A percentile compares a stretch with the other conserved stretches of the same genome.
phyloP scores from a whole-genome alignment of 1,139 yeast species.

The Yamadazyma pseudoaaseri region DNA sequence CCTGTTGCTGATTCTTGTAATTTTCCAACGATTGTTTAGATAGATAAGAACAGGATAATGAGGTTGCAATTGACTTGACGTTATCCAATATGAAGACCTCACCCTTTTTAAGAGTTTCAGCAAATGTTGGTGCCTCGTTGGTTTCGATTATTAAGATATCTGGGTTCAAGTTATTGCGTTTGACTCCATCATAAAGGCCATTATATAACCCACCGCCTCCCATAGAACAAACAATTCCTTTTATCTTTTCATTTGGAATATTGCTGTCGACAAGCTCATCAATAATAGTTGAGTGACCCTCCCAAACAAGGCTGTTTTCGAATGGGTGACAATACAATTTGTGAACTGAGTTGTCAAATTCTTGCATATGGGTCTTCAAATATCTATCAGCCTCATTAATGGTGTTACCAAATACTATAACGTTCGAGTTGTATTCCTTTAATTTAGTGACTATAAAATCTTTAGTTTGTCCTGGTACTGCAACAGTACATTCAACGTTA shows the following conservation, averaged over 20 bases:
- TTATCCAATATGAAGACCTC: conserved; percentile 25
- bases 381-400: conserved; percentile 39
- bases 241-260: conserved; percentile 21
- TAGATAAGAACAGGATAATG: conserved; percentile 41
- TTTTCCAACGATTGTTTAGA: conserved; percentile 28
- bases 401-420: conserved; percentile 30
- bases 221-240: conserved; percentile 39
- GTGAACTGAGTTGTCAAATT: conserved; percentile 15
- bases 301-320: conserved; percentile 38
- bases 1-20: conserved; percentile 16
- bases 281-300: conserved; percentile 37
- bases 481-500: conserved; percentile 37
- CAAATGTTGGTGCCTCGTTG: conserved; percentile 37
- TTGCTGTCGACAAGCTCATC: conserved; percentile 30
- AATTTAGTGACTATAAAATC: conserved; percentile 25
- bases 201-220: conserved; percentile 47
- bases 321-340: conserved; percentile 44
- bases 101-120: conserved; percentile 28
- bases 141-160: conserved; percentile 38
- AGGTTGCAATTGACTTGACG: conserved; percentile 37
- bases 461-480: conserved; percentile 30
- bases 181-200: conserved; percentile 34
- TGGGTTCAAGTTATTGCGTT: conserved; percentile 18
- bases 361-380: conserved; percentile 22
- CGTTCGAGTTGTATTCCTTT: conserved; percentile 26